phyloP scores from a whole-genome alignment of 495 filamentous ascomycete genomes.

The Hypoxylon rickii region DNA sequence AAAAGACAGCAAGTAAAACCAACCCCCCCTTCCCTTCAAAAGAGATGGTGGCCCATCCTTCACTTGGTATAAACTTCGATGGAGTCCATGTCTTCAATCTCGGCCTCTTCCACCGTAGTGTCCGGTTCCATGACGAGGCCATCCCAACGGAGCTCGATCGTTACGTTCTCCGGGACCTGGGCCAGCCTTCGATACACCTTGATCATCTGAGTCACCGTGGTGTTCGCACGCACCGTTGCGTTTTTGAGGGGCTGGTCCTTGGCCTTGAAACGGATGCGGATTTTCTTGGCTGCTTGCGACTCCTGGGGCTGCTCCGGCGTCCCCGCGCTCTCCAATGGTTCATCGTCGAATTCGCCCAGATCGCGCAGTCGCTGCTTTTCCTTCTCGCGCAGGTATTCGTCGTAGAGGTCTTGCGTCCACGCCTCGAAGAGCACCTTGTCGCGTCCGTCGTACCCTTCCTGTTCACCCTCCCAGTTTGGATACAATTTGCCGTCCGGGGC shows the following conservation, averaged over 20 bases:
- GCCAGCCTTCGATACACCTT: conserved; percentile 44
- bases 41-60: background rate
- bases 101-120: conserved; percentile 66
- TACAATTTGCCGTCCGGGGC: conserved; percentile 42
- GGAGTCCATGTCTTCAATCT: conserved; percentile 77
- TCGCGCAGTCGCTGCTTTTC: conserved; percentile 40
- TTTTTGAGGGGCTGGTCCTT: conserved; percentile 46
- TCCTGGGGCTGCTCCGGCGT: conserved; percentile 27
- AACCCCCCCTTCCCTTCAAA: too few relatives aligned
- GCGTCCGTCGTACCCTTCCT: conserved; percentile 40
- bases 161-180: conserved; percentile 45
- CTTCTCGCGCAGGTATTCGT: conserved; percentile 47
- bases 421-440: conserved; percentile 69
- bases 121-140: conserved; percentile 72
- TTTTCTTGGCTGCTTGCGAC: conserved; percentile 40
- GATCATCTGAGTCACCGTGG: conserved; percentile 43
- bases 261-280: conserved; percentile 60
- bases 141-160: conserved; percentile 74
- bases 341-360: conserved; percentile 33
- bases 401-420: conserved; percentile 66
- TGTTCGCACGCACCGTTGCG: conserved; percentile 43
- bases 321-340: conserved; percentile 12
- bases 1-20: too few relatives aligned
- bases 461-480: conserved; percentile 37
- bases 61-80: conserved; percentile 73